Evolutionary conservation across 139 green algal species (phyloP).

Genomic region (Asterochloris erici): DNA sequence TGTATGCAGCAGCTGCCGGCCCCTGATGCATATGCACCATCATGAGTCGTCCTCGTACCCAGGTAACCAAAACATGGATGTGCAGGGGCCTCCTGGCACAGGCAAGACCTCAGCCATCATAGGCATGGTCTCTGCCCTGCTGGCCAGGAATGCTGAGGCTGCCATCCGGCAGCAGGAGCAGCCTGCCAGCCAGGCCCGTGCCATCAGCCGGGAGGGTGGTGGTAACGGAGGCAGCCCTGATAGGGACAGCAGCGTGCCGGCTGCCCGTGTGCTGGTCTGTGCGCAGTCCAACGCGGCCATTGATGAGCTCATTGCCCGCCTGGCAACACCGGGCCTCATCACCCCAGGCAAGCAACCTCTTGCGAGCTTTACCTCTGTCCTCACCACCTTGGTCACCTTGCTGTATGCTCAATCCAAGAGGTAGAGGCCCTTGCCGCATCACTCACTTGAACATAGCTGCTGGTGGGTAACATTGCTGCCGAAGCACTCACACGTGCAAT

Average conservation of each 20-base stretch:
- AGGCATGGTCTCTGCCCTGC: conserved; percentile 56
- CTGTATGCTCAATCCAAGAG: too few species aligned
- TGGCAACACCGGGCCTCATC: conserved; percentile 31
- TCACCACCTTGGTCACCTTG: too few species aligned
- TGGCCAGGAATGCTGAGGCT: conserved; percentile 19
- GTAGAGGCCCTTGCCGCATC: too few species aligned
- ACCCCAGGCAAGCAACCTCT: background rate
- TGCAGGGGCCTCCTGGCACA: conserved; percentile 64
- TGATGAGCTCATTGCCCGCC: conserved; percentile 62
- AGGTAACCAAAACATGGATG: background rate
- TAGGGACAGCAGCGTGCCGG: background rate
- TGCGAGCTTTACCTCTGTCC: too few species aligned
- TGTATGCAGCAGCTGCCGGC: too few species aligned
- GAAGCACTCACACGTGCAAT: too few species aligned
- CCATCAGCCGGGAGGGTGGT: background rate
- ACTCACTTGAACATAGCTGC: too few species aligned
- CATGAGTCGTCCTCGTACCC: too few species aligned
- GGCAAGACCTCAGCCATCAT: conserved; percentile 62
- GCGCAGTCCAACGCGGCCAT: conserved; percentile 74
- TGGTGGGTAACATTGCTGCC: too few species aligned
- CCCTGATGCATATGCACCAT: too few species aligned
- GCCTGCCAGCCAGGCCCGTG: too few species aligned
- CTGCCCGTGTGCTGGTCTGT: conserved; percentile 63
- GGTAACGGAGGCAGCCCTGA: background rate
- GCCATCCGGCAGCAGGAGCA: background rate